Conservation (phyloP, 1,284 basidiomycete genomes). For the Pseudozyma flocculosa region DNA sequence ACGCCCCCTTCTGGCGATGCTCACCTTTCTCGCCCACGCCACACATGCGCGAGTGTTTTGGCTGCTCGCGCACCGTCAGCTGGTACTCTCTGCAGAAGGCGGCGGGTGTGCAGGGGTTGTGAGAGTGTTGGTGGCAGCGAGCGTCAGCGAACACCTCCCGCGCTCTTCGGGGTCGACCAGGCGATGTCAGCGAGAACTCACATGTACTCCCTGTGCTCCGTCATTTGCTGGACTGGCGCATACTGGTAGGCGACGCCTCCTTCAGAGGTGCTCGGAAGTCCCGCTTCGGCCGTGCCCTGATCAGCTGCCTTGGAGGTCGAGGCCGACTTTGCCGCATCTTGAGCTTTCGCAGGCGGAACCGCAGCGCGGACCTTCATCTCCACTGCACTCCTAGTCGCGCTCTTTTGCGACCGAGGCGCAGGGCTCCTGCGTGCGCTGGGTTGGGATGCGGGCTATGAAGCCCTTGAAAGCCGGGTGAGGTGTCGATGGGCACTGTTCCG, state of each 20-base stretch:
- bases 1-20: slow-evolving; percentile 7
- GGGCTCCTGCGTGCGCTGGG: too few species aligned
- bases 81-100: slow-evolving; percentile 51
- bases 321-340: neutral
- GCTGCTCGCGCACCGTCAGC: slow-evolving; percentile 50
- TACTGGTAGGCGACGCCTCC: slow-evolving; percentile 45
- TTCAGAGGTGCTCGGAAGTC: slow-evolving; percentile 5
- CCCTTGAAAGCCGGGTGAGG: too few species aligned
- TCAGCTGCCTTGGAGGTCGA: neutral
- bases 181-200: slow-evolving; percentile 3
- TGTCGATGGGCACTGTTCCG: too few species aligned
- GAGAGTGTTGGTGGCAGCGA: too few species aligned
- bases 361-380: neutral
- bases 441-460: too few species aligned
- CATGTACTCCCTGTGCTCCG: slow-evolving; percentile 39
- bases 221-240: slow-evolving; percentile 43
- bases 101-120: too few species aligned
- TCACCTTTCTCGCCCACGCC: slow-evolving; percentile 68
- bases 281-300: neutral
- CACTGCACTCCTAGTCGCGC: too few species aligned
- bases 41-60: slow-evolving; percentile 54
- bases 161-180: too few species aligned
- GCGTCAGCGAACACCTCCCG: too few species aligned
- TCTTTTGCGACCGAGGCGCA: too few species aligned
- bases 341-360: too few species aligned